Percentiles rank a stretch among this genome's conserved stretches.
Conservation (phyloP, 1,284 basidiomycete genomes). For the Grifola frondosa region DNA sequence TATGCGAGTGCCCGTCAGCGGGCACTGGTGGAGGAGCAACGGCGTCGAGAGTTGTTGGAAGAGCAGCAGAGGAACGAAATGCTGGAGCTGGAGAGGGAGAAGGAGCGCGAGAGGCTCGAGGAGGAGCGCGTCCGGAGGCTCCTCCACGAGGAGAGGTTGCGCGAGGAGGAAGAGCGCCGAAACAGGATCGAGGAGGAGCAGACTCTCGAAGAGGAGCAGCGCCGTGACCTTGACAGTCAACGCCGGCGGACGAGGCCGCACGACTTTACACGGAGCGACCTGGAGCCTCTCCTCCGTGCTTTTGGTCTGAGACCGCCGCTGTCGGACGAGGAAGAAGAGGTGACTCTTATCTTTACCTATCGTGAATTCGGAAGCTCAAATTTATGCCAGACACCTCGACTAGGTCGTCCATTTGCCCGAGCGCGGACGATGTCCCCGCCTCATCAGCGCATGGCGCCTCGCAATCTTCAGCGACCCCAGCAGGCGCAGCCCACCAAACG, state of each 20-base stretch:
- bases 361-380: not conserved
- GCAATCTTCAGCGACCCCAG: conserved; percentile 3
- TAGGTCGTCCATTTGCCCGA: not conserved
- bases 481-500: too few relatives aligned
- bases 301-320: conserved; percentile 20
- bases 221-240: conserved; percentile 11
- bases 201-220: conserved; percentile 12
- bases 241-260: conserved; percentile 16
- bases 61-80: conserved; percentile 21
- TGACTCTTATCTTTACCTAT: conserved; percentile 1
- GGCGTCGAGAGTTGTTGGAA: conserved; percentile 16
- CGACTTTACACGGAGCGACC: conserved; percentile 12
- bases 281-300: conserved; percentile 23
- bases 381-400: too few relatives aligned
- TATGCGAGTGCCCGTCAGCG: conserved; percentile 19
- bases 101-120: conserved; percentile 20
- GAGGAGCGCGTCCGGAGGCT: conserved; percentile 21
- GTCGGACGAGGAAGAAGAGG: conserved; percentile 9
- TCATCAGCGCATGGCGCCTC: conserved; percentile 6
- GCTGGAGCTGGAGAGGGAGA: conserved; percentile 24
- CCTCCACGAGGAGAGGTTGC: conserved; percentile 23
- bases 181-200: conserved; percentile 18
- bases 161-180: conserved; percentile 25
- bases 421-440: conserved; percentile 16
- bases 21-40: conserved; percentile 21